phyloP scores from a whole-genome alignment of 768 basidiomycete genomes.

The Kwoniella bestiolae region DNA sequence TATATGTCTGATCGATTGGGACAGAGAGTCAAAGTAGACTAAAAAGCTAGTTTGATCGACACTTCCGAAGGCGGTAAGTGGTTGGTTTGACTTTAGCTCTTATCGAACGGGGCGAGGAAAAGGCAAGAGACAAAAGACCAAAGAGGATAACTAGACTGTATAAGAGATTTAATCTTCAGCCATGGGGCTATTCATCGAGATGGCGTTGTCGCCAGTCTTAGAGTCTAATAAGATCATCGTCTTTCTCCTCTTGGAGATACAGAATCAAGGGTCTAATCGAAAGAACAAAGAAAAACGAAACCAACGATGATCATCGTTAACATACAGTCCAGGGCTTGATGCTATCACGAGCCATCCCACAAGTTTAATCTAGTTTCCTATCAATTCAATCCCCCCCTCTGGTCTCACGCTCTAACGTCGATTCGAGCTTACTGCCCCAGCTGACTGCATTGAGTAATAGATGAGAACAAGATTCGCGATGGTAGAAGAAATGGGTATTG shows the following conservation, averaged over 20 bases:
- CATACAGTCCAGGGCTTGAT: conserved; percentile 4
- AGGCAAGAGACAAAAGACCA: conserved; percentile 3
- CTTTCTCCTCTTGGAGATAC: conserved; percentile 10
- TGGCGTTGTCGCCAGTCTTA: conserved; percentile 24
- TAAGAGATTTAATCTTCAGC: conserved; percentile 16
- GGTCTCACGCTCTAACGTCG: not conserved
- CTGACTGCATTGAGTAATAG: conserved; percentile 24
- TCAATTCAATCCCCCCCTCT: conserved; percentile 7
- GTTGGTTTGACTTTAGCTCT: conserved; percentile 5
- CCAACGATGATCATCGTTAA: not conserved
- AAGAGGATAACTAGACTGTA: not conserved
- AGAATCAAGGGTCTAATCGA: not conserved
- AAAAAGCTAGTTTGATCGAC: conserved; percentile 11
- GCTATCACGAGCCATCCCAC: conserved; percentile 20
- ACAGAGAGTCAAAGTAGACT: not conserved
- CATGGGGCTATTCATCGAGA: conserved; percentile 14
- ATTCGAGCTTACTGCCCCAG: not conserved
- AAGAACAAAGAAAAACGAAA: not conserved
- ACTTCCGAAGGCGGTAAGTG: conserved; percentile 23
- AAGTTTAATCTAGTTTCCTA: not conserved
- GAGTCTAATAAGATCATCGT: conserved; percentile 3
- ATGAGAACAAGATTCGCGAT: not conserved
- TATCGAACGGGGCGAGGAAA: not conserved
- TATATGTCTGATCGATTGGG: conserved; percentile 14
- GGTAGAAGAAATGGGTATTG: not conserved